Conservation (phyloP, 2,329 filamentous ascomycete species). For the Phyllosticta citribraziliensis region DNA sequence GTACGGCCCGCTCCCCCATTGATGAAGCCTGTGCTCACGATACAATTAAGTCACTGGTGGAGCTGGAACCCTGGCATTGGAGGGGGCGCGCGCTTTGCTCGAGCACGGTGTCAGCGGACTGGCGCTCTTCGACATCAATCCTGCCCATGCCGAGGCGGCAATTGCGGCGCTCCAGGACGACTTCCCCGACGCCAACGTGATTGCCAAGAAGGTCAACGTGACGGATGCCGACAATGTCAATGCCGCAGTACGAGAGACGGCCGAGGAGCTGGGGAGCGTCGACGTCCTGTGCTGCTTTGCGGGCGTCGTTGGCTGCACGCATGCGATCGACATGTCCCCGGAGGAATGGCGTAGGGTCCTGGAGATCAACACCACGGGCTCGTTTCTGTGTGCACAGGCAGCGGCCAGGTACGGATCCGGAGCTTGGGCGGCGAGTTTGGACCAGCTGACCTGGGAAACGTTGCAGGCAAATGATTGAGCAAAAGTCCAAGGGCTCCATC, state of each 20-base stretch:
- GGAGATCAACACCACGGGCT: slow-evolving; percentile 63
- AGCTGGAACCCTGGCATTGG: slow-evolving; percentile 52
- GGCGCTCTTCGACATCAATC: slow-evolving; percentile 50
- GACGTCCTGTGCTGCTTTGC: slow-evolving; percentile 55
- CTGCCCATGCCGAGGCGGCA: slow-evolving; percentile 31
- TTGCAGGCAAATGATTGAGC: slow-evolving; percentile 41
- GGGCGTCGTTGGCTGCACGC: slow-evolving; percentile 54
- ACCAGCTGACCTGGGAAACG: not conserved
- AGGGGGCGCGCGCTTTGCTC: slow-evolving; percentile 51
- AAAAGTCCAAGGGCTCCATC: slow-evolving; percentile 49
- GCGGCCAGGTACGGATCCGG: slow-evolving; percentile 33
- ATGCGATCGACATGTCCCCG: slow-evolving; percentile 49
- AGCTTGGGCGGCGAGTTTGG: slow-evolving; percentile 7
- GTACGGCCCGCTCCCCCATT: slow-evolving; percentile 25
- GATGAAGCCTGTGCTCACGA: not conserved
- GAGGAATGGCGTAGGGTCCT: slow-evolving; percentile 53
- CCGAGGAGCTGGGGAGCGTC: slow-evolving; percentile 39
- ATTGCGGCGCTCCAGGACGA: slow-evolving; percentile 40
- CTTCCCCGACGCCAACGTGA: slow-evolving; percentile 47
- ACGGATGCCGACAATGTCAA: slow-evolving; percentile 43
- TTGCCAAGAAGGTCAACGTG: slow-evolving; percentile 47
- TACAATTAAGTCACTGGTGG: slow-evolving; percentile 49
- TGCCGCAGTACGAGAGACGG: slow-evolving; percentile 29
- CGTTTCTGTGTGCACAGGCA: slow-evolving; percentile 62
- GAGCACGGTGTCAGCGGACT: slow-evolving; percentile 56